A percentile compares a stretch with the other conserved stretches of the same genome.
phyloP scores from a whole-genome alignment of 495 filamentous ascomycete species.

The Penicillium longicatenatum region DNA sequence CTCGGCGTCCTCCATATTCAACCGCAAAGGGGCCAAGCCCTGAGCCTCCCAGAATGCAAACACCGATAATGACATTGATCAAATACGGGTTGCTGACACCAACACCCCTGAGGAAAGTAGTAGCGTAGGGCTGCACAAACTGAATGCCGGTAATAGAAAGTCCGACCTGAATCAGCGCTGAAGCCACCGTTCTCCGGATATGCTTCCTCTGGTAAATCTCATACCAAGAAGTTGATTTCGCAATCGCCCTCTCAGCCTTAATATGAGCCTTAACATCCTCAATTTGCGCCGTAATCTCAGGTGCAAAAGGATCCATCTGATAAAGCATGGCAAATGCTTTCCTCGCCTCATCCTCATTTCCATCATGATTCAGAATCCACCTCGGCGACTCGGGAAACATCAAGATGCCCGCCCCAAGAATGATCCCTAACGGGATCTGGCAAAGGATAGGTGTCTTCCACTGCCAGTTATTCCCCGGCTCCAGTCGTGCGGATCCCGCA shows the following conservation, averaged over 20 bases:
- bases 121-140: slow-evolving; percentile 33
- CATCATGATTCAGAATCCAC: slow-evolving; percentile 26
- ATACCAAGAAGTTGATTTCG: slow-evolving; percentile 12
- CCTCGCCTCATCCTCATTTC: slow-evolving; percentile 26
- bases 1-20: slow-evolving; percentile 32
- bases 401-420: slow-evolving; percentile 30
- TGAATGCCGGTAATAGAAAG: slow-evolving; percentile 32
- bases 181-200: slow-evolving; percentile 24
- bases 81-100: slow-evolving; percentile 32
- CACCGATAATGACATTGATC: slow-evolving; percentile 32
- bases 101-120: slow-evolving; percentile 28
- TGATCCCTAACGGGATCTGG: slow-evolving; percentile 30
- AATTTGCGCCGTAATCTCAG: slow-evolving; percentile 24
- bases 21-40: slow-evolving; percentile 26
- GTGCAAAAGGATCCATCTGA: slow-evolving; percentile 22
- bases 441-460: slow-evolving; percentile 36
- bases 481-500: slow-evolving; percentile 25
- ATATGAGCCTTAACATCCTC: slow-evolving; percentile 28
- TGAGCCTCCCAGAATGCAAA: slow-evolving; percentile 31
- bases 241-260: slow-evolving; percentile 17
- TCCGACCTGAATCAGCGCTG: slow-evolving; percentile 29
- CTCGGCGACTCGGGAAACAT: slow-evolving; percentile 37
- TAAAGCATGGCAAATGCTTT: slow-evolving; percentile 26
- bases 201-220: slow-evolving; percentile 28
- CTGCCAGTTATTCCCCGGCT: slow-evolving; percentile 28